phyloP scores from a whole-genome alignment of 2,329 filamentous ascomycete genomes.

The Amylocarpus encephaloides region DNA sequence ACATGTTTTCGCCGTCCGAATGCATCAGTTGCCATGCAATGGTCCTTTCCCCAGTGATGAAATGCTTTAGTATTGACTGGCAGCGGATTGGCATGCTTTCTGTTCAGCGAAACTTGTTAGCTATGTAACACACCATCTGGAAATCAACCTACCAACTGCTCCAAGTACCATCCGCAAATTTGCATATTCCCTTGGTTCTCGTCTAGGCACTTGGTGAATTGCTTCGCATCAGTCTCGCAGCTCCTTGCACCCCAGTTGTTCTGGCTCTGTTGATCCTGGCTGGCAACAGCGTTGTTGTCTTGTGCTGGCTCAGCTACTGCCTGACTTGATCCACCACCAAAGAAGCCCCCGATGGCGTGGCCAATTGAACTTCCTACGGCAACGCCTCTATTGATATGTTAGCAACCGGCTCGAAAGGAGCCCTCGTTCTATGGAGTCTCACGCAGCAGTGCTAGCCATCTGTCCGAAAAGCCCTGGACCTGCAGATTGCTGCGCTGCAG shows the following conservation, averaged over 20 bases:
- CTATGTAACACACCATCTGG: not conserved
- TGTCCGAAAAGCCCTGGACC: constrained; percentile 88
- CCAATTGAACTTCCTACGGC: constrained; percentile 93
- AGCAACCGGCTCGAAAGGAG: constrained; percentile 10
- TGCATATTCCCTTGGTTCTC: constrained; percentile 89
- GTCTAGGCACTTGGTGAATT: constrained; percentile 95
- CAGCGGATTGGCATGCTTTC: constrained; percentile 79
- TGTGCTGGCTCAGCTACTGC: constrained; percentile 46
- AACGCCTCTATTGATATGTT: constrained; percentile 64
- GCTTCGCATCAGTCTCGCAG: constrained; percentile 73
- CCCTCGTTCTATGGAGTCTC: constrained; percentile 37
- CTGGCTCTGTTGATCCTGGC: constrained; percentile 46
- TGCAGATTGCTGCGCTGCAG: constrained; percentile 39
- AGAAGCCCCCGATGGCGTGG: constrained; percentile 86
- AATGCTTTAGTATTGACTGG: constrained; percentile 56
- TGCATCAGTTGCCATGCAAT: constrained; percentile 8
- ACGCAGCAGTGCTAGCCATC: constrained; percentile 98
- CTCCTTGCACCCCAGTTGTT: constrained; percentile 54
- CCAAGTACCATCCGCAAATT: constrained; percentile 96
- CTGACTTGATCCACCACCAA: constrained; percentile 63
- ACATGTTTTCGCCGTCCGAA: constrained; percentile 16
- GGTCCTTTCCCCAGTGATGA: not conserved
- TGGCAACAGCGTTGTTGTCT: constrained; percentile 43
- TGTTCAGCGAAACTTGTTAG: constrained; percentile 32
- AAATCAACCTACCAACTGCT: constrained; percentile 62